A percentile compares a stretch with the other conserved stretches of the same genome.
Conservation (phyloP, 1,139 yeast genomes). For the Sugiyamaella pinicola region DNA sequence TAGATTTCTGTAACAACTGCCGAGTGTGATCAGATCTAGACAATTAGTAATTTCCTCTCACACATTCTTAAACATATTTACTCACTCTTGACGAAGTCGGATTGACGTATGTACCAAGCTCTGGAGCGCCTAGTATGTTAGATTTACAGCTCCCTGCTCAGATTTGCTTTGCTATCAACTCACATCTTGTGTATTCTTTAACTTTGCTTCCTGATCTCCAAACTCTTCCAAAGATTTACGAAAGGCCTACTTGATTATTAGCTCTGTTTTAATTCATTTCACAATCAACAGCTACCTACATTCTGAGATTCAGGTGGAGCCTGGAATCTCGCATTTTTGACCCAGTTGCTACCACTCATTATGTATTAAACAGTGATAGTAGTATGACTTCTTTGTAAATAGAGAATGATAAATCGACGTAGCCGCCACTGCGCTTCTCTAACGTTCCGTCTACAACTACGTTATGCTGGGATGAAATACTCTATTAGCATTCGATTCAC, state of each 20-base stretch:
- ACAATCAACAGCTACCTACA: slow-evolving; percentile 3
- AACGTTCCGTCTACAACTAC: no score
- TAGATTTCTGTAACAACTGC: slow-evolving; percentile 27
- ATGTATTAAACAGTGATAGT: not conserved
- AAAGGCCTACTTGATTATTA: slow-evolving; percentile 27
- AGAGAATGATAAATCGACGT: no score
- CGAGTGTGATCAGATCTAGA: slow-evolving; percentile 29
- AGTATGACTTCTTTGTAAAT: no score
- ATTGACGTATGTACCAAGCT: slow-evolving; percentile 3
- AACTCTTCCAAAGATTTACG: slow-evolving; percentile 33
- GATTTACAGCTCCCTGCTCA: not conserved
- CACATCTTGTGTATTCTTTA: slow-evolving; percentile 30
- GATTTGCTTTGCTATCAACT: not conserved
- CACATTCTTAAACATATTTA: not conserved
- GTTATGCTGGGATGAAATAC: no score
- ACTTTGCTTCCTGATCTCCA: slow-evolving; percentile 33
- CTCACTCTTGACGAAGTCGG: slow-evolving; percentile 15
- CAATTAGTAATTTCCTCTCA: not conserved
- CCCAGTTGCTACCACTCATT: slow-evolving; percentile 79
- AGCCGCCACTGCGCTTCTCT: no score
- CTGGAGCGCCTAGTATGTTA: slow-evolving; percentile 2
- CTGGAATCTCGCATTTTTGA: slow-evolving; percentile 56
- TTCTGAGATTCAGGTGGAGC: slow-evolving; percentile 17
- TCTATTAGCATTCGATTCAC: no score
- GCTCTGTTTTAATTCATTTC: not conserved